Conservation (phyloP, 306 rosid genomes). For the Lithocarpus polystachyus region DNA sequence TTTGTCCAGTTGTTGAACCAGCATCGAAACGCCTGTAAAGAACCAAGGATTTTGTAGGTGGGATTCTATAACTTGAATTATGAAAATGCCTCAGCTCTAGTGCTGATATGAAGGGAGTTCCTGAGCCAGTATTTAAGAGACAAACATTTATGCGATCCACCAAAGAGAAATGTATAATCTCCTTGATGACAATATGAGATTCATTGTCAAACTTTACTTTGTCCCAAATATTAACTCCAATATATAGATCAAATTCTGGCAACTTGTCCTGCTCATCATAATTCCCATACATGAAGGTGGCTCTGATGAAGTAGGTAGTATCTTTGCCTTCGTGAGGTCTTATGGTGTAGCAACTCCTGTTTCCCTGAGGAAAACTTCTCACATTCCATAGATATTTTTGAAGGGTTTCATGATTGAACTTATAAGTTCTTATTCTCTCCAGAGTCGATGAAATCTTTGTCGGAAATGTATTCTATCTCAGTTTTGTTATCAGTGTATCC, state of each 20-base stretch:
- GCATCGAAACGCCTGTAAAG: slow-evolving; percentile 24
- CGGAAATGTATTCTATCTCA: slow-evolving; percentile 22
- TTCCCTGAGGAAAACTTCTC: slow-evolving; percentile 48
- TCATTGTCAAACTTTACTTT: background rate
- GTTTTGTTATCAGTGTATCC: slow-evolving; percentile 24
- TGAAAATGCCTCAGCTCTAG: slow-evolving; percentile 47
- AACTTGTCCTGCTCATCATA: slow-evolving; percentile 25
- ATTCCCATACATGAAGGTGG: slow-evolving; percentile 38
- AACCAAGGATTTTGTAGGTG: slow-evolving; percentile 3
- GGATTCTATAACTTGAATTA: slow-evolving; percentile 11
- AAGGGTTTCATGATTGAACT: background rate
- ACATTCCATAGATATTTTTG: background rate
- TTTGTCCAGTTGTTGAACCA: slow-evolving; percentile 24
- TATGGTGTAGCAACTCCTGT: slow-evolving; percentile 39
- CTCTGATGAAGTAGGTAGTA: slow-evolving; percentile 36
- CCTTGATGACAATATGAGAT: slow-evolving; percentile 9
- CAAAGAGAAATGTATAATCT: slow-evolving; percentile 32
- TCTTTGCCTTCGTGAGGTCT: slow-evolving; percentile 15
- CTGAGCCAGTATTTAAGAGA: slow-evolving; percentile 31
- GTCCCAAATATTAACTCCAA: slow-evolving; percentile 39
- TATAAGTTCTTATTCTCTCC: slow-evolving; percentile 5
- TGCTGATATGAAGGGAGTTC: slow-evolving; percentile 58
- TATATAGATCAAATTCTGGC: slow-evolving; percentile 34
- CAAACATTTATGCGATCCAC: slow-evolving; percentile 37
- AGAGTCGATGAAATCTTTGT: slow-evolving; percentile 7